These are phyloP conservation scores for Ilyonectria sp. DNA, from an alignment of 2,329 filamentous ascomycete species.

Conservation along the genomic window DNA sequence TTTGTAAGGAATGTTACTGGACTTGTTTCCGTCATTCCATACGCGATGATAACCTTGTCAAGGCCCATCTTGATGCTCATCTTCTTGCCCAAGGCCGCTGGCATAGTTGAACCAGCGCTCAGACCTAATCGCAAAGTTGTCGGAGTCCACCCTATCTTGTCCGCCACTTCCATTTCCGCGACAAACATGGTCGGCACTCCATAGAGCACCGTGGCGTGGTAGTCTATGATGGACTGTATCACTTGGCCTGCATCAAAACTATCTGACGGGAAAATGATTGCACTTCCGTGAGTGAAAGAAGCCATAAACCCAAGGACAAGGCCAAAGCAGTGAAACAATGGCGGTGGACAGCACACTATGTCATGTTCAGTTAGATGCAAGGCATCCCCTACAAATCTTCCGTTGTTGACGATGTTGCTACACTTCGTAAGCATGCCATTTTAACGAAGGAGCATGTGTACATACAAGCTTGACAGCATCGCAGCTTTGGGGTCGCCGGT, in stretches of 20 bases:
- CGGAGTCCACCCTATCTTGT: not conserved
- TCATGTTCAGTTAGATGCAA: constrained; percentile 62
- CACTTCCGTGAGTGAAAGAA: constrained; percentile 72
- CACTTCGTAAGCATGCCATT: not conserved
- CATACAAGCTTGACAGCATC: constrained; percentile 30
- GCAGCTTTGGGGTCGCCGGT: constrained; percentile 38
- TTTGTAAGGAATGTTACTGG: constrained; percentile 30
- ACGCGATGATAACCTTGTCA: constrained; percentile 17
- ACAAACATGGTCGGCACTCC: constrained; percentile 80
- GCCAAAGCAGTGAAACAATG: constrained; percentile 81
- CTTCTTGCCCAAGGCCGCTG: constrained; percentile 1
- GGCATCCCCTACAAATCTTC: constrained; percentile 62
- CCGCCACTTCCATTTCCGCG: constrained; percentile 63
- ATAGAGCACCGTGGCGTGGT: constrained; percentile 67
- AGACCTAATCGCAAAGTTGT: constrained; percentile 11
- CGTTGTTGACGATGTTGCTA: constrained; percentile 72
- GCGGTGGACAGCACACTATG: constrained; percentile 75
- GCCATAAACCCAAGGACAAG: constrained; percentile 80
- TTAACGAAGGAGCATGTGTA: too few species aligned
- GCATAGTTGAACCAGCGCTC: constrained; percentile 18
- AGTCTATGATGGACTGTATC: constrained; percentile 67
- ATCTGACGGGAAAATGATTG: constrained; percentile 78
- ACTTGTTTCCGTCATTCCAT: constrained; percentile 33
- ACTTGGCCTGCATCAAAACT: constrained; percentile 74
- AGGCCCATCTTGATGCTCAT: constrained; percentile 5